Percentiles rank a stretch among this genome's conserved stretches.
These are phyloP conservation scores for Nemophila menziesii DNA, from an alignment of 257 asterid genomes.

Conservation along the genomic window DNA sequence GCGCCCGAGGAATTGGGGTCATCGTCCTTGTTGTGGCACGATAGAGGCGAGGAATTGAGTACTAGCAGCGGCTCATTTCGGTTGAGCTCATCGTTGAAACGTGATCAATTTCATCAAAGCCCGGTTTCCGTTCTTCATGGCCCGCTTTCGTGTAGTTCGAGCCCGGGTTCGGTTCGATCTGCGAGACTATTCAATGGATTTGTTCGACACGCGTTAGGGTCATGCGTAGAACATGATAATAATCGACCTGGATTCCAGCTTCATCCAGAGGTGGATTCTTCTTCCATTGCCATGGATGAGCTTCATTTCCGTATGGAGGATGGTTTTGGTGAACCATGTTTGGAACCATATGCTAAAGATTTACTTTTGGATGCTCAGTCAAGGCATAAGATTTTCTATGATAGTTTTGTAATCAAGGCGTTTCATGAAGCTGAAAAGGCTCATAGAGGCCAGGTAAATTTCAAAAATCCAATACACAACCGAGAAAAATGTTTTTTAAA, in stretches of 20 bases:
- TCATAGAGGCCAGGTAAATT: slow-evolving; percentile 71
- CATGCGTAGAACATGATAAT: slow-evolving; percentile 39
- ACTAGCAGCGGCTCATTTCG: slow-evolving; percentile 56
- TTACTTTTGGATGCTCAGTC: slow-evolving; percentile 65
- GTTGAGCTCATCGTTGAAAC: slow-evolving; percentile 50
- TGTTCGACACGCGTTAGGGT: slow-evolving; percentile 61
- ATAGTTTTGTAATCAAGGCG: slow-evolving; percentile 65
- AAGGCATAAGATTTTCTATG: slow-evolving; percentile 55
- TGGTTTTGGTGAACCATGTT: slow-evolving; percentile 24
- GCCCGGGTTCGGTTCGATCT: slow-evolving; percentile 32
- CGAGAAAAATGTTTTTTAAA: too few species aligned
- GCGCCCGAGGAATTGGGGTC: slow-evolving; percentile 61
- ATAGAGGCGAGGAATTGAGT: slow-evolving; percentile 51
- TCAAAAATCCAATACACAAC: too few species aligned
- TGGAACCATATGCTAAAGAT: slow-evolving; percentile 53
- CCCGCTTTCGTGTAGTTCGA: slow-evolving; percentile 23
- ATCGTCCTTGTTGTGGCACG: slow-evolving; percentile 51
- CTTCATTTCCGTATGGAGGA: slow-evolving; percentile 84
- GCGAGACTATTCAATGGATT: slow-evolving; percentile 56
- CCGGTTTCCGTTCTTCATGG: slow-evolving; percentile 91
- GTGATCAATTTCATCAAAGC: slow-evolving; percentile 73
- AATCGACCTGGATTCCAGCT: slow-evolving; percentile 32
- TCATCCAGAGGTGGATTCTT: slow-evolving; percentile 18
- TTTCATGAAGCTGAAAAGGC: slow-evolving; percentile 76
- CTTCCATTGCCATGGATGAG: slow-evolving; percentile 41